Conservation (phyloP, 2,329 filamentous ascomycete genomes). For the Alternaria sp. region DNA sequence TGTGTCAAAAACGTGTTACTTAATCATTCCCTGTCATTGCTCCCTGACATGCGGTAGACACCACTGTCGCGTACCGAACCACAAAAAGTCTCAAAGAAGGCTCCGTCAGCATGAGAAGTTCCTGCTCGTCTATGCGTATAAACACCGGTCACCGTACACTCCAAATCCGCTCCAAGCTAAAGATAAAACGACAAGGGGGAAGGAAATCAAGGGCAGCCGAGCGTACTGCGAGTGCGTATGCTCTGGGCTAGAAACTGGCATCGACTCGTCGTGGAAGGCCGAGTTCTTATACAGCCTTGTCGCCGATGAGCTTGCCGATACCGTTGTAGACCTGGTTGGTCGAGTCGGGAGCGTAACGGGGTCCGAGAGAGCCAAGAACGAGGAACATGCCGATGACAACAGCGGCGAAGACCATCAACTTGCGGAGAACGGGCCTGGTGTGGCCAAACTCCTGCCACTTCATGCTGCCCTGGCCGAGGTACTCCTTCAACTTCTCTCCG, state of each 20-base stretch:
- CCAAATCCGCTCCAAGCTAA: slow-evolving; percentile 31
- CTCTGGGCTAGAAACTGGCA: background rate
- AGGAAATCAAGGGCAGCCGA: slow-evolving; percentile 11
- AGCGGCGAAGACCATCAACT: slow-evolving; percentile 73
- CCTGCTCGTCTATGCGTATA: slow-evolving; percentile 46
- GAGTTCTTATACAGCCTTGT: slow-evolving; percentile 31
- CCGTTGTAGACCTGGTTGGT: slow-evolving; percentile 45
- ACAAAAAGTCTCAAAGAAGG: slow-evolving; percentile 20
- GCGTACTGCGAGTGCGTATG: background rate
- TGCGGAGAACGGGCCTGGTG: slow-evolving; percentile 77
- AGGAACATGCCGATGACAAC: slow-evolving; percentile 72
- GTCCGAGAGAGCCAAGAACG: slow-evolving; percentile 65
- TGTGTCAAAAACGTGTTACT: slow-evolving; percentile 44
- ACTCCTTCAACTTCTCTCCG: slow-evolving; percentile 82
- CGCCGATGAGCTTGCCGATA: slow-evolving; percentile 47
- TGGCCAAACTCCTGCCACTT: slow-evolving; percentile 88
- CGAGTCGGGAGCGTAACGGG: slow-evolving; percentile 49
- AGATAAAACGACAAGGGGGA: slow-evolving; percentile 42
- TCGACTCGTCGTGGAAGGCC: background rate
- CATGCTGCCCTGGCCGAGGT: slow-evolving; percentile 74
- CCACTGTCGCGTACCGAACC: slow-evolving; percentile 20
- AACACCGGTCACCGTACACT: slow-evolving; percentile 38
- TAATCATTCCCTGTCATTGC: slow-evolving; percentile 40
- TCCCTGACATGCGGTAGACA: slow-evolving; percentile 34
- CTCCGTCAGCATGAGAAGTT: slow-evolving; percentile 31